Percentiles rank a stretch among this genome's conserved stretches.
These are phyloP conservation scores for Glomus cerebriforme DNA, from an alignment of 192 early-diverging fungal species.

Conservation along the genomic window DNA sequence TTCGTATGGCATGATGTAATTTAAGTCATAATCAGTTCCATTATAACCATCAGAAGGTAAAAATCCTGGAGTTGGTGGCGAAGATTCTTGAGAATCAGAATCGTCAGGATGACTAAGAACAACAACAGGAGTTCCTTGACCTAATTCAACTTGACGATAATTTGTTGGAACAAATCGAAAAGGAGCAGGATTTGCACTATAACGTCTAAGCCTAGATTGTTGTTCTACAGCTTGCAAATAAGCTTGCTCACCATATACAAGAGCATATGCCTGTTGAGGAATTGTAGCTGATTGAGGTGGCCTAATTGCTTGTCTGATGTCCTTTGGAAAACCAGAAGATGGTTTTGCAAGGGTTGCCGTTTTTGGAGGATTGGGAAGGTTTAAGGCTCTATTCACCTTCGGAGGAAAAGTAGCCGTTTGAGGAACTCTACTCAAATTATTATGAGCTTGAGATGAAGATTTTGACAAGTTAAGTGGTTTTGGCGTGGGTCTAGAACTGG, in stretches of 20 bases:
- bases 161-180: constrained; percentile 12
- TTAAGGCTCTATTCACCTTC: constrained; percentile 28
- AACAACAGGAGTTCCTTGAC: constrained; percentile 27
- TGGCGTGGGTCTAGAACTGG: constrained; percentile 11
- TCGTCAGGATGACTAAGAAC: constrained; percentile 35
- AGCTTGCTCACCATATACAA: constrained; percentile 14
- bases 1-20: constrained; percentile 14
- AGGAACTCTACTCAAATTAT: constrained; percentile 23
- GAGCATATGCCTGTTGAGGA: constrained; percentile 5
- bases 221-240: constrained; percentile 20
- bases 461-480: constrained; percentile 34
- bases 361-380: constrained; percentile 33
- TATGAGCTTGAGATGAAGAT: constrained; percentile 3
- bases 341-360: constrained; percentile 25
- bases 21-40: constrained; percentile 21
- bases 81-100: constrained; percentile 34
- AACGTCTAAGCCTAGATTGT: constrained; percentile 5
- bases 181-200: constrained; percentile 18
- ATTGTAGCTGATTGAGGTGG: neutral
- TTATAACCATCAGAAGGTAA: constrained; percentile 6
- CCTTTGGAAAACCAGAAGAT: constrained; percentile 29
- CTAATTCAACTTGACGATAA: constrained; percentile 30
- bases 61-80: constrained; percentile 31
- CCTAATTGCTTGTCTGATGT: constrained; percentile 7
- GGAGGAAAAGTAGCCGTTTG: constrained; percentile 35